A percentile compares a stretch with the other conserved stretches of the same genome.
phyloP scores from a whole-genome alignment of 495 filamentous ascomycete species.

The Trichoderma virens region DNA sequence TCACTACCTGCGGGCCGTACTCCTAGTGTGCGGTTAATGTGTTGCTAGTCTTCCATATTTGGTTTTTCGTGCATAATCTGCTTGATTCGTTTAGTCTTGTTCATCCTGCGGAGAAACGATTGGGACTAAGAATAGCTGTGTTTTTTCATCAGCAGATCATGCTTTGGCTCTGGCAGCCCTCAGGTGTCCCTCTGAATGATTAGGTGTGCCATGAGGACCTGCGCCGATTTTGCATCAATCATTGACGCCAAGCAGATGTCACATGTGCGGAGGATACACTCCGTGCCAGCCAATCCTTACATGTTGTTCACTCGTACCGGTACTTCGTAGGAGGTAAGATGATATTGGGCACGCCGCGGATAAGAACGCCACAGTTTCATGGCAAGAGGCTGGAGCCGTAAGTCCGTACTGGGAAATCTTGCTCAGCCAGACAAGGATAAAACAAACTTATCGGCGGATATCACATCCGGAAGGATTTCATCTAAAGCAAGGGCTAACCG shows the following conservation, averaged over 20 bases:
- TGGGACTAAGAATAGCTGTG: not conserved
- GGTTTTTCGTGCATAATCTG: not conserved
- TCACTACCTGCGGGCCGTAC: not conserved
- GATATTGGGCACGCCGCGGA: not conserved
- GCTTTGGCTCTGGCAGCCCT: not conserved
- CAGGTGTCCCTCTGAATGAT: not conserved
- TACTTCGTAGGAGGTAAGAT: not conserved
- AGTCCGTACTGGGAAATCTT: not conserved
- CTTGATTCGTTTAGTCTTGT: not conserved
- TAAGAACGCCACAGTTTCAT: not conserved
- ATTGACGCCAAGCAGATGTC: no score
- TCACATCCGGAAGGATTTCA: not conserved
- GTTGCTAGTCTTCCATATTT: not conserved
- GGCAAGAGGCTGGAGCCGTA: not conserved
- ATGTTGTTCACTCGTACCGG: not conserved
- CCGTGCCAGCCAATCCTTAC: not conserved
- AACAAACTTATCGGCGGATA: not conserved
- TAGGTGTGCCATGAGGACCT: no score
- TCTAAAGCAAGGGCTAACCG: not conserved
- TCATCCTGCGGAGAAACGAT: not conserved
- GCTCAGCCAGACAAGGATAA: not conserved
- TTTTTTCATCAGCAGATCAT: not conserved
- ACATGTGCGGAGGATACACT: not conserved
- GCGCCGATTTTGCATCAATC: no score
- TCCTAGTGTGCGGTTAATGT: conserved; percentile 4